Evolutionary conservation across 768 basidiomycete genomes (phyloP), one percentile per base, ranked within the genome.

Genomic region (Pholiota conissans): DNA sequence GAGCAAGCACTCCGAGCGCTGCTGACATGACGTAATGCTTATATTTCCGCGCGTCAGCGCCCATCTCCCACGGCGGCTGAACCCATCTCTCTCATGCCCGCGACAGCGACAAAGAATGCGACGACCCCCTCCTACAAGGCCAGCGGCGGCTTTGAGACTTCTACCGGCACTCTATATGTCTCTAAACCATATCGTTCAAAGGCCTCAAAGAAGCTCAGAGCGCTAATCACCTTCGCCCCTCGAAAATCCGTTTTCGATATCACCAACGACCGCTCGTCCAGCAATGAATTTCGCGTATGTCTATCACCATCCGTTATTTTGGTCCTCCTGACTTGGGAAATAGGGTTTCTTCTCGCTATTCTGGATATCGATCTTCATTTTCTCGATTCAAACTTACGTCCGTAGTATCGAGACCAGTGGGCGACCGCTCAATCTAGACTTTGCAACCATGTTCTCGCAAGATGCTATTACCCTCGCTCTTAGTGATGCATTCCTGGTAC

Each of bases 301-400:
- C 18, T 10, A 27, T 48, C 24, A 14, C 27, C 47, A 42, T 27
- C 24, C 49, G 16, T 34, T 10, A 30, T 13, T 13, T 24, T 14
- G 14, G 27, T 28, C 48, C 24, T 29, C 39, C 29, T 35, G 27
- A 48, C 51, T 60, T 42, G 52, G 58, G 20, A 55, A 46, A 13
- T 64, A 91, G 88, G 96, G 96, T 1, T 98, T 98, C 77, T 98
- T 94, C 73, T 85, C 90, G 3, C 81, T 98, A 49, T 98, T 98
- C 75, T 98, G 97, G 87, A 85, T 91, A 55, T 88, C 88, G 20
- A 84, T 95, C 62, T 94, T 91, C 65, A 81, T 96, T 49, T 86
- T 93, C 67, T 83, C 87, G 10, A 69, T 94, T 37, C 81, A 87
- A 63, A 91, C 90, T 3, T 93, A 91, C 71, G 76, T 93, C 52